phyloP scores from a whole-genome alignment of 345 rosid genomes.

The Dimocarpus longan region DNA sequence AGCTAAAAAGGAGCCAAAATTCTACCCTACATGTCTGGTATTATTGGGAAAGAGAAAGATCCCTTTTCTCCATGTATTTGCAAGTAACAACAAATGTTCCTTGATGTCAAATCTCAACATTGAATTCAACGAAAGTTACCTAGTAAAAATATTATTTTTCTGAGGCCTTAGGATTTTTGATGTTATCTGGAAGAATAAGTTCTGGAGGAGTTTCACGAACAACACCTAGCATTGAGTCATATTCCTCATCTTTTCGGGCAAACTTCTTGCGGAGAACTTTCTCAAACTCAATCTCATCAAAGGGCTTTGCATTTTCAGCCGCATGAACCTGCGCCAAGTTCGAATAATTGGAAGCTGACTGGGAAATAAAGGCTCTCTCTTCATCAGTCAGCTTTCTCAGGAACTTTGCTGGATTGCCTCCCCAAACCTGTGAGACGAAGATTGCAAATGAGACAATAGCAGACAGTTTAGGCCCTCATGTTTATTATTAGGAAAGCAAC shows the following conservation, averaged over 20 bases:
- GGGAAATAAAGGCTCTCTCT: slow-evolving; percentile 72
- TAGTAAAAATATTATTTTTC: slow-evolving; percentile 45
- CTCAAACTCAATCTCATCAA: slow-evolving; percentile 85
- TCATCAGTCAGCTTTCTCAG: slow-evolving; percentile 78
- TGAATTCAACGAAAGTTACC: slow-evolving; percentile 28
- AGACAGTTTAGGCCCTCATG: not conserved
- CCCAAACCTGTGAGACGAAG: slow-evolving; percentile 68
- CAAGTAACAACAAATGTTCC: slow-evolving; percentile 35
- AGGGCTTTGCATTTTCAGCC: slow-evolving; percentile 82
- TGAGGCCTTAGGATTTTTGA: slow-evolving; percentile 57
- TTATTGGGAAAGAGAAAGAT: slow-evolving; percentile 46
- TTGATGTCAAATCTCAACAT: slow-evolving; percentile 32
- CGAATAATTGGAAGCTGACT: slow-evolving; percentile 77
- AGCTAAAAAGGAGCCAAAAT: slow-evolving; percentile 23
- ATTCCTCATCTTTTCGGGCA: slow-evolving; percentile 70
- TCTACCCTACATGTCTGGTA: slow-evolving; percentile 37
- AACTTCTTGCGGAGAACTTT: slow-evolving; percentile 85
- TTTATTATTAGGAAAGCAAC: not conserved
- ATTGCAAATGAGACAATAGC: not conserved
- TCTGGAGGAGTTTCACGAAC: slow-evolving; percentile 82
- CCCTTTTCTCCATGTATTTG: slow-evolving; percentile 41
- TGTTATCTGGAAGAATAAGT: slow-evolving; percentile 73
- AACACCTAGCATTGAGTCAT: slow-evolving; percentile 85
- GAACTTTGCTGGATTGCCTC: slow-evolving; percentile 95
- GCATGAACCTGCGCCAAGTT: slow-evolving; percentile 91